phyloP scores from a whole-genome alignment of 1,284 basidiomycete species.

The Heterobasidion parviporum region DNA sequence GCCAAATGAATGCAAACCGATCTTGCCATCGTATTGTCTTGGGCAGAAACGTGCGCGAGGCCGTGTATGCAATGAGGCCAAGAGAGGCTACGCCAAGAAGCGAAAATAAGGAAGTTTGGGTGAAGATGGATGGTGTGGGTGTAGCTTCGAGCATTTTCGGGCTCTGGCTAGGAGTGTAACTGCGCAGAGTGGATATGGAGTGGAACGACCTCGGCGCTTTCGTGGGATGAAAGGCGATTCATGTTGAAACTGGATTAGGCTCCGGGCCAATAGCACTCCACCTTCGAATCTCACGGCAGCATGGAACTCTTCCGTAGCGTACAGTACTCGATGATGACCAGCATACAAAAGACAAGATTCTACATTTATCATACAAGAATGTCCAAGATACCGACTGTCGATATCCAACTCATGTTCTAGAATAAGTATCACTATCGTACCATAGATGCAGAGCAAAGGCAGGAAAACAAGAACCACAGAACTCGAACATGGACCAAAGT shows the following conservation, averaged over 20 bases:
- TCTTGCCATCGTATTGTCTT: conserved; percentile 57
- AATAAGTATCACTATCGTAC: no score
- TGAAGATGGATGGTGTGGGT: conserved; percentile 38
- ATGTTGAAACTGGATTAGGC: no score
- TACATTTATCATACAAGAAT: no score
- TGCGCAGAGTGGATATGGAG: neutral
- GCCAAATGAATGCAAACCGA: conserved; percentile 63
- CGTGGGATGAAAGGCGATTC: no score
- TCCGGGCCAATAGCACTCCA: no score
- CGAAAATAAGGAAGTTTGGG: conserved; percentile 56
- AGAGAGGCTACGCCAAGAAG: conserved; percentile 49
- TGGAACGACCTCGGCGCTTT: no score
- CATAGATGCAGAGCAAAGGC: neutral
- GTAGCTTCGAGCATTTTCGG: conserved; percentile 4
- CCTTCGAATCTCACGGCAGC: no score
- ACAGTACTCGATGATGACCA: no score
- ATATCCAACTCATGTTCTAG: no score
- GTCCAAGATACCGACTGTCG: no score
- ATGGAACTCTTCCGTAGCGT: no score
- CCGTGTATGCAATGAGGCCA: conserved; percentile 39
- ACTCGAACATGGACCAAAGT: neutral
- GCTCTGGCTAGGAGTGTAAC: neutral
- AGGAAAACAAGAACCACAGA: neutral
- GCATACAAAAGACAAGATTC: no score
- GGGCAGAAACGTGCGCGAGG: conserved; percentile 47